Percentiles rank a stretch among this genome's conserved stretches.
Conservation (phyloP, 2,329 filamentous ascomycete species). For the Colletotrichum scovillei region DNA sequence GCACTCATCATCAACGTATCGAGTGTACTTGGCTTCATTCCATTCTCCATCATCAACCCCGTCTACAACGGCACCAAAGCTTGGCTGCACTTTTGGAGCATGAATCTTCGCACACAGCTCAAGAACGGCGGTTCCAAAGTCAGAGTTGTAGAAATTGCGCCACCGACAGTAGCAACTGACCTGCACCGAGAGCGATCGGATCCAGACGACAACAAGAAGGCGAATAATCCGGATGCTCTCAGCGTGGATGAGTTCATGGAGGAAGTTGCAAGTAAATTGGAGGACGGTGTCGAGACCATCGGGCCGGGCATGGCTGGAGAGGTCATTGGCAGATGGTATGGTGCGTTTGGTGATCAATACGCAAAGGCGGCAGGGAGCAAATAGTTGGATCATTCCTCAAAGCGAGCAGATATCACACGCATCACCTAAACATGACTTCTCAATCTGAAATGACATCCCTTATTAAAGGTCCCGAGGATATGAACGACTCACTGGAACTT, state of each 20-base stretch:
- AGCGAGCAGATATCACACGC: no score
- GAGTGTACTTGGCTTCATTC: constrained; percentile 63
- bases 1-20: constrained; percentile 65
- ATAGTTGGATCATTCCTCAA: not conserved
- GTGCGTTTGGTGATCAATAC: constrained; percentile 46
- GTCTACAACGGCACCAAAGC: constrained; percentile 71
- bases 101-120: constrained; percentile 65
- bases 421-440: no score
- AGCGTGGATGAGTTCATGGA: constrained; percentile 65
- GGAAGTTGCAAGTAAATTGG: constrained; percentile 56
- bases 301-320: constrained; percentile 52
- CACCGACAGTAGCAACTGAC: constrained; percentile 65
- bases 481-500: no score
- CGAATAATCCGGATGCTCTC: constrained; percentile 55
- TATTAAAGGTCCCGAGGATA: no score
- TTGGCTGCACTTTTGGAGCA: constrained; percentile 66
- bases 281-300: constrained; percentile 60
- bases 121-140: constrained; percentile 50
- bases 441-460: no score
- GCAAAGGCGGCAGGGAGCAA: not conserved
- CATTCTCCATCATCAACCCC: constrained; percentile 64
- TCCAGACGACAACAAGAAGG: constrained; percentile 70
- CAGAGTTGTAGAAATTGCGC: constrained; percentile 65
- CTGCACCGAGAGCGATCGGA: constrained; percentile 66
- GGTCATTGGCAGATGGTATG: constrained; percentile 51